Evolutionary conservation across 495 filamentous ascomycete species (phyloP).

Genomic region (Hypoxylon perforatum): DNA sequence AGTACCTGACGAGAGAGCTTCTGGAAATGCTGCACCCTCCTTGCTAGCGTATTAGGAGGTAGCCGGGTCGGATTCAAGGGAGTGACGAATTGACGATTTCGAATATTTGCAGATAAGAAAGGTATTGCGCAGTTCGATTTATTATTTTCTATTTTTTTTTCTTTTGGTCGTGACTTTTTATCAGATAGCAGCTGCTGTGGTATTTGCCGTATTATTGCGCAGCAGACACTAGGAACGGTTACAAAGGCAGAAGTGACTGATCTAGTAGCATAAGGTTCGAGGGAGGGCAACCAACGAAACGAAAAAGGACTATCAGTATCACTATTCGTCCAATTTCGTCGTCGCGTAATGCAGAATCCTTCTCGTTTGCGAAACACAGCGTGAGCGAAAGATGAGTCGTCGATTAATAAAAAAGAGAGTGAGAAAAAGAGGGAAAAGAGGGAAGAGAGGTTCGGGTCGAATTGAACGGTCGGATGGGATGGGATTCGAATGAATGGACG

Average conservation of each 20-base stretch:
- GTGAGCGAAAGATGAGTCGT: conserved; percentile 32
- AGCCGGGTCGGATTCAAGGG: conserved; percentile 43
- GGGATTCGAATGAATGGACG: conserved; percentile 43
- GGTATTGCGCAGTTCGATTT: conserved; percentile 17
- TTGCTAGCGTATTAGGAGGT: conserved; percentile 47
- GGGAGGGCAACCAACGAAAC: conserved; percentile 30
- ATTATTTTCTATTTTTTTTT: conserved; percentile 15
- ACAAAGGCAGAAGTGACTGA: conserved; percentile 20
- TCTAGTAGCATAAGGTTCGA: conserved; percentile 6
- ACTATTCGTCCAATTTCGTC: conserved; percentile 28
- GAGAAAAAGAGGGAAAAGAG: conserved; percentile 9
- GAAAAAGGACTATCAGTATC: conserved; percentile 17
- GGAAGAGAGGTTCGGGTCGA: conserved; percentile 31
- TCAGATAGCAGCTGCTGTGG: conserved; percentile 11
- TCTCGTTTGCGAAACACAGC: conserved; percentile 26
- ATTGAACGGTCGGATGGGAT: conserved; percentile 42
- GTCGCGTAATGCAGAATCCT: conserved; percentile 17
- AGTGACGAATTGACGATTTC: conserved; percentile 47
- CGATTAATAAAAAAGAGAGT: conserved; percentile 21
- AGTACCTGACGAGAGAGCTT: conserved; percentile 39
- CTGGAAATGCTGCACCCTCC: conserved; percentile 47
- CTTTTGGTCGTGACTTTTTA: conserved; percentile 1
- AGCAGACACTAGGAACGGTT: conserved; percentile 11
- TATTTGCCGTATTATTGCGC: conserved; percentile 15
- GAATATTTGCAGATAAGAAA: conserved; percentile 16